phyloP scores from a whole-genome alignment of 192 early-diverging fungal species.

The Backusella circina region DNA sequence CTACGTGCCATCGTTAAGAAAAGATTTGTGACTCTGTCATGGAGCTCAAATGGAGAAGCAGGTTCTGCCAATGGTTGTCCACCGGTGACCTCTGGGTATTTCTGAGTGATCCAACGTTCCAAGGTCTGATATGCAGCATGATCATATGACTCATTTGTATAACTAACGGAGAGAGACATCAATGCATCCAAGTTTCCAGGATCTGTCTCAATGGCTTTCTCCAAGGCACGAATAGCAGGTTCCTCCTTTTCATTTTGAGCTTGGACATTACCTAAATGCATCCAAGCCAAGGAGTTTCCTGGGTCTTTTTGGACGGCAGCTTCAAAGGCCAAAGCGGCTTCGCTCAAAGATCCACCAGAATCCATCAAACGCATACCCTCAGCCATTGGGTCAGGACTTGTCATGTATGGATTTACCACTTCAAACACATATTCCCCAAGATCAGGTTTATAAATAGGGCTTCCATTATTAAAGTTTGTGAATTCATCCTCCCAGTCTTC shows the following conservation, averaged over 20 bases:
- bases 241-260: constrained; percentile 98
- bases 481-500: constrained; percentile 50
- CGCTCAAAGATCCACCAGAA: constrained; percentile 65
- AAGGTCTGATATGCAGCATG: constrained; percentile 89
- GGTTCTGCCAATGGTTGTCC: constrained; percentile 19
- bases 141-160: constrained; percentile 93
- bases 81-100: constrained; percentile 60
- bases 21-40: constrained; percentile 70
- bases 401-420: constrained; percentile 67
- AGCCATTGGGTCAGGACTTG: constrained; percentile 54
- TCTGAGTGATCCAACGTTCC: constrained; percentile 79
- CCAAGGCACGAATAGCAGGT: constrained; percentile 88
- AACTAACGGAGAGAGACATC: constrained; percentile 86
- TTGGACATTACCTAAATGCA: constrained; percentile 86
- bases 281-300: constrained; percentile 80
- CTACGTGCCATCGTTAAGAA: constrained; percentile 77
- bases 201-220: constrained; percentile 77
- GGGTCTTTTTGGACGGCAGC: constrained; percentile 81
- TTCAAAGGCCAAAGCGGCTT: constrained; percentile 90
- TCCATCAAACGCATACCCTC: constrained; percentile 54
- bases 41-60: constrained; percentile 48
- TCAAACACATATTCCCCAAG: constrained; percentile 85
- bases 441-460: constrained; percentile 52
- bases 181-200: constrained; percentile 60
- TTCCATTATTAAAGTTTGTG: constrained; percentile 40